A percentile compares a stretch with the other conserved stretches of the same genome.
Conservation (phyloP, 495 filamentous ascomycete species). For the Penicillium parvum region DNA sequence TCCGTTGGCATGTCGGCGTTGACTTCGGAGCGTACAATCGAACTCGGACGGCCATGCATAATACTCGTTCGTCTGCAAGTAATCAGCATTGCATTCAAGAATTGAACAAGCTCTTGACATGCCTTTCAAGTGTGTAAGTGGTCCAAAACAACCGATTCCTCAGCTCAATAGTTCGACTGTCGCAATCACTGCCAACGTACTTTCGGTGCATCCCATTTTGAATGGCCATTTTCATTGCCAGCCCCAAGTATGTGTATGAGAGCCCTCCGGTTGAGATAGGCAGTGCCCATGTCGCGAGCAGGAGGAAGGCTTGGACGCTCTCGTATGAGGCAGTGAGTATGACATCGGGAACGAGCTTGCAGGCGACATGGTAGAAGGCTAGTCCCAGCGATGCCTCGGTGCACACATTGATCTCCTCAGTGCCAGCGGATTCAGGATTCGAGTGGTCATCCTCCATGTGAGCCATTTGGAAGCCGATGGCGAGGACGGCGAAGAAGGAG, state of each 20-base stretch:
- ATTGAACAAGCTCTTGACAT: neutral
- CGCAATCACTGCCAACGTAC: constrained; percentile 35
- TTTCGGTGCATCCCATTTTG: constrained; percentile 50
- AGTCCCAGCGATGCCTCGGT: constrained; percentile 47
- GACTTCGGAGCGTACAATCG: constrained; percentile 36
- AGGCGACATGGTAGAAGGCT: constrained; percentile 44
- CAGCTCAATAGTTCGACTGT: constrained; percentile 33
- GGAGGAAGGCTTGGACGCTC: constrained; percentile 45
- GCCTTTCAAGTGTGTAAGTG: constrained; percentile 44
- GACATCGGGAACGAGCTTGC: constrained; percentile 44
- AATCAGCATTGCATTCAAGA: neutral
- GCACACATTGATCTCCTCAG: constrained; percentile 30
- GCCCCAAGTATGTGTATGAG: constrained; percentile 44
- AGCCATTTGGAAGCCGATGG: constrained; percentile 47
- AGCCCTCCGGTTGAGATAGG: constrained; percentile 44
- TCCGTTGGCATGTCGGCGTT: constrained; percentile 40
- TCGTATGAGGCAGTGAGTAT: constrained; percentile 44
- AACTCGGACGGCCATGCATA: constrained; percentile 41
- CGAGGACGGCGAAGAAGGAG: constrained; percentile 40
- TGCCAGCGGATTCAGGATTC: constrained; percentile 11
- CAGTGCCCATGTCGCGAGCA: constrained; percentile 43
- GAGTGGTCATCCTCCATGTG: constrained; percentile 41
- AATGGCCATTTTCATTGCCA: constrained; percentile 47
- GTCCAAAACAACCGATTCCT: constrained; percentile 48
- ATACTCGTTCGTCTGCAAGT: constrained; percentile 29